Conservation (phyloP, 2,329 filamentous ascomycete genomes). For the Fusarium floridanum region DNA sequence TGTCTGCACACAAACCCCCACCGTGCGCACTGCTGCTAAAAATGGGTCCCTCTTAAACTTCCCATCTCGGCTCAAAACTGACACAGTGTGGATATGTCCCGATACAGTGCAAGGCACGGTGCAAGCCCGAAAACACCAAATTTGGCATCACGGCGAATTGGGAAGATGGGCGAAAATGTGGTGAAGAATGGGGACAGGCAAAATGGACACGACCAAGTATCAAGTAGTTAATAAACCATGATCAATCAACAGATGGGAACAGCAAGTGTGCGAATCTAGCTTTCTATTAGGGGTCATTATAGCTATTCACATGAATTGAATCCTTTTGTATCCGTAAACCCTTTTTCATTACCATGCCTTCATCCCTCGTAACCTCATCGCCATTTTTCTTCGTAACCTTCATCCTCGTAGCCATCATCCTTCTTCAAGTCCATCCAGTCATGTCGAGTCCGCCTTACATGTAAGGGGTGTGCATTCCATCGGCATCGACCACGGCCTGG, state of each 20-base stretch:
- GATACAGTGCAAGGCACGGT: not conserved
- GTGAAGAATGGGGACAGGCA: not conserved
- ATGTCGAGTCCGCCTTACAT: not conserved
- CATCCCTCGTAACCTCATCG: not conserved
- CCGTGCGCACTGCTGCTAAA: no score
- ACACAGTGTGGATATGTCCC: no score
- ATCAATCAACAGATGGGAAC: not conserved
- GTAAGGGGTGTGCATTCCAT: conserved; percentile 25
- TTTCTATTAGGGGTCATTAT: not conserved
- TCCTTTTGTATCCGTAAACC: not conserved
- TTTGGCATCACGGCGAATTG: not conserved
- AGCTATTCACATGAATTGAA: not conserved
- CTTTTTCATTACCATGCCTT: not conserved
- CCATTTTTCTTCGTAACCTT: not conserved
- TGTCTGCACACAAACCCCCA: no score
- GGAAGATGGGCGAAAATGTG: not conserved
- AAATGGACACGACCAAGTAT: not conserved
- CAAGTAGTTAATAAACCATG: not conserved
- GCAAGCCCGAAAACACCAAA: not conserved
- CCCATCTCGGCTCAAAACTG: no score
- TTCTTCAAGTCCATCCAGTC: not conserved
- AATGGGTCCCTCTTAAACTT: no score
- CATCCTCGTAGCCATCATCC: not conserved
- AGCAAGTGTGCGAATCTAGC: not conserved
- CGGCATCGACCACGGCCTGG: conserved; percentile 32